A percentile compares a stretch with the other conserved stretches of the same genome.
Evolutionary conservation across 768 basidiomycete genomes (phyloP).

Genomic region (Tremella mesenterica): DNA sequence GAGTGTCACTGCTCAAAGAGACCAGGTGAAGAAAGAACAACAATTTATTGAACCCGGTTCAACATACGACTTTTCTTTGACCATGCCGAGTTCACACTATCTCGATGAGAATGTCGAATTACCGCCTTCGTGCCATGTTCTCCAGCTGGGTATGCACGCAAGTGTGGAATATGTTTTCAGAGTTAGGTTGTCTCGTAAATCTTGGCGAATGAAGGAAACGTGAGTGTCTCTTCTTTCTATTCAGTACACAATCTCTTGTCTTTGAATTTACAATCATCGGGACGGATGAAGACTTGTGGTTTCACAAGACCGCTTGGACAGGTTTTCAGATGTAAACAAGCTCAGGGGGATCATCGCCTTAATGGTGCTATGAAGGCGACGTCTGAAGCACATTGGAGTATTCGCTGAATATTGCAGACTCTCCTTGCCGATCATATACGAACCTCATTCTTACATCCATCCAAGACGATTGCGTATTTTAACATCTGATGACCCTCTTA

Average conservation of each 20-base stretch:
- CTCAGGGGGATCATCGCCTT: too few species aligned
- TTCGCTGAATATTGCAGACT: conserved; percentile 10
- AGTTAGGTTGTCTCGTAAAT: conserved; percentile 25
- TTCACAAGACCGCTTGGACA: background rate
- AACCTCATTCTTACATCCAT: conserved; percentile 29
- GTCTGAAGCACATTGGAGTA: too few species aligned
- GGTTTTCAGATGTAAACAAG: background rate
- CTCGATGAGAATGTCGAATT: conserved; percentile 18
- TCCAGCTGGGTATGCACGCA: conserved; percentile 37
- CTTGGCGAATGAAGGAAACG: conserved; percentile 33
- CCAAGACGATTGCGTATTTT: conserved; percentile 29
- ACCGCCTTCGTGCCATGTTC: conserved; percentile 26
- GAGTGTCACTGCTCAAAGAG: background rate
- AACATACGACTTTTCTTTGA: conserved; percentile 22
- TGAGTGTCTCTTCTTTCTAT: conserved; percentile 12
- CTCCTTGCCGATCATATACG: conserved; percentile 32
- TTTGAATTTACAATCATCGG: too few species aligned
- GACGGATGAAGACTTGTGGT: background rate
- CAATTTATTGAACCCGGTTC: conserved; percentile 13
- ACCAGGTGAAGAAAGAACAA: too few species aligned
- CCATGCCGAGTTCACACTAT: conserved; percentile 29
- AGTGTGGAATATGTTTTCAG: conserved; percentile 31
- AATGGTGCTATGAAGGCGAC: too few species aligned
- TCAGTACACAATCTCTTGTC: background rate
- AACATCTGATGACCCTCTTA: conserved; percentile 32